Evolutionary conservation across 306 rosid genomes (phyloP), one percentile per base, ranked within the genome.

Genomic region (Prunus mongolica): DNA sequence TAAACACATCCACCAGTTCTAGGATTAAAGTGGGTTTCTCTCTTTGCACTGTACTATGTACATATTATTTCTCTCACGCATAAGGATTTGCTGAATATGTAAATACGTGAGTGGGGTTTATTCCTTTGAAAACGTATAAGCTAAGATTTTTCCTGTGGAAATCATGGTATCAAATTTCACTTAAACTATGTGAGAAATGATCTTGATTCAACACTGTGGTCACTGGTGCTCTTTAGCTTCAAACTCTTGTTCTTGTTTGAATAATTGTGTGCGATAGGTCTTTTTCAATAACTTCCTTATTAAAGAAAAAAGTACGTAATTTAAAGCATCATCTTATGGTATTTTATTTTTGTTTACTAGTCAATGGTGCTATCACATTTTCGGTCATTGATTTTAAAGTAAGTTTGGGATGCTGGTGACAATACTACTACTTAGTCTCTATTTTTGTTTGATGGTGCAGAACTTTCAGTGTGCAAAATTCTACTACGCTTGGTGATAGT

Each of bases 391-490:
- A 60, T 25, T 27, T 57, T 20, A 25, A 60, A 13, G 19, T 60
- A 25, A 60, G 65, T 60, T 60, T 22, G 30, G 18, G 45, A 63
- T 3, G 45, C 67, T 61, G 41, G 67, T 63, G 12, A 28, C 9
- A 2, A 58, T 45, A 15, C 34, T 18, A 44, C 24, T 79, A 49
- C 52, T 65, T 81, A 57, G 75, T 78, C 50, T 57, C 20, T 61
- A 10, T 62, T 74, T 54, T 45, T 56, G 5, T 55, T 84, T 45
- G 83, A 74, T 82, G 82, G 30, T 65, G 73, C 85, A 82, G 93
- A 78, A 79, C 88, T 69, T 80, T 80, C 72, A 69, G 47, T 73
- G 81, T 86, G 34, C 76, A 75, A 77, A 76, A 77, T 76, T 62
- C 65, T 78, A 55, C 85, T 62, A 76, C 76, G 47, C 81, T 66